Base-by-base conservation (phyloP, 139 green algal species). In the Auxenochlorella pyrenoidosa region DNA sequence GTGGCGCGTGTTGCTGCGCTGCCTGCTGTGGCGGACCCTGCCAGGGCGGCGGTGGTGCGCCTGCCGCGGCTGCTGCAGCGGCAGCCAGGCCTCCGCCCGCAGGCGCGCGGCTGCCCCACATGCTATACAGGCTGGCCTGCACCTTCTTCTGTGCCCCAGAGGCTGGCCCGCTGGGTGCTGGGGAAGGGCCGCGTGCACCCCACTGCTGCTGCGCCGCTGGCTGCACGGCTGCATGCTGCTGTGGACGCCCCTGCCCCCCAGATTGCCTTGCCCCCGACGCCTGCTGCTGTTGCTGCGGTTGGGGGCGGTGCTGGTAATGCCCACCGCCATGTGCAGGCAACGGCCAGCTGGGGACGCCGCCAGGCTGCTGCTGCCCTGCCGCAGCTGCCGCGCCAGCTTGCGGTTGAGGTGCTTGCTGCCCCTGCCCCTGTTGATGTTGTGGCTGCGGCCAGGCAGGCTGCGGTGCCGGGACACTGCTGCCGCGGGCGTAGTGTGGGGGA, bases 91-190 rank as follows among this genome's bases (percentile, higher is more conserved):
- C 41, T 5, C 43, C 40, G 1, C 13, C 60, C 26, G 32, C 66
- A 21, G 28, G 43, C 4, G 82, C 68, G 16, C 44, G 43, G 43
- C 32, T 86, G 43, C n/a, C 73, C 82, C 82, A 86, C 24, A 86
- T 71, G 65, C 60, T 78, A 66, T 86, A 86, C 44, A 86, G 66
- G 65, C 66, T 86, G 68, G 82, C 82, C 66, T 86, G 82, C 34
- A 72, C 78, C 32, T 86, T 86, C 28, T 60, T 76, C 54, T 63
- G 54, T 8, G 54, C 54, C 18, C 54, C 54, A 26, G 54, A 63
- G 54, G 54, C 54, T 3, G 54, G 12, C 16, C 18, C 54, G 54
- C 54, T 63, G 19, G 18, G 28, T 30, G 38, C 40, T 86, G 54
- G 54, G 54, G 2, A 24, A 28, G 54, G 54, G 10, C 54, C 54